Percentiles rank a stretch among this genome's conserved stretches.
Evolutionary conservation across 345 rosid species (phyloP).

Genomic region (Zanthoxylum bungeanum): DNA sequence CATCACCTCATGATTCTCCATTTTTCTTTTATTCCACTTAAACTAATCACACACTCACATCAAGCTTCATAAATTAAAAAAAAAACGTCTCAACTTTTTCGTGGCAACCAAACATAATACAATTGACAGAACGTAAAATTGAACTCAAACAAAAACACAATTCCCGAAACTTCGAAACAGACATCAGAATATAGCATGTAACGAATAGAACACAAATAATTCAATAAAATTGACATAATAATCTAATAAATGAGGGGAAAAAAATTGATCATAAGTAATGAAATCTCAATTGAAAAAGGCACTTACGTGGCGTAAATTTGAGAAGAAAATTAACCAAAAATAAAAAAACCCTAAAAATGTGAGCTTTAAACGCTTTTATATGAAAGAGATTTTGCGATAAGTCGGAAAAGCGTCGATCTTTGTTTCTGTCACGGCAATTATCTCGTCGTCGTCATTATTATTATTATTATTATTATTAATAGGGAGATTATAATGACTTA

Average conservation of each 20-base stretch:
- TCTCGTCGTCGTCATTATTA: no score
- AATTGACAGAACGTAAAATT: neutral
- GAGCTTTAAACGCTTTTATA: no score
- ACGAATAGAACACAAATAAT: neutral
- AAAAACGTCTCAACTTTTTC: neutral
- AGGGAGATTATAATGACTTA: no score
- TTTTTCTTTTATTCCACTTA: no score
- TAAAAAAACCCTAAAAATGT: constrained; percentile 41
- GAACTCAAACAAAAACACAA: no score
- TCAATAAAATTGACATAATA: neutral
- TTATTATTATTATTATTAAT: no score
- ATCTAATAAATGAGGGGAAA: no score
- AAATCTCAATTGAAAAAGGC: constrained; percentile 14
- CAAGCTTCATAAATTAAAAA: no score
- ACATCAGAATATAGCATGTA: constrained; percentile 16
- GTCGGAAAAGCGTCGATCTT: no score
- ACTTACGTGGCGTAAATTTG: constrained; percentile 28
- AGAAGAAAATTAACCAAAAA: neutral
- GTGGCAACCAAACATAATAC: constrained; percentile 1
- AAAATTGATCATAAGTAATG: constrained; percentile 4
- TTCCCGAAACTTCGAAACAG: constrained; percentile 1
- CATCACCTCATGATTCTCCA: neutral
- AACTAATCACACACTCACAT: no score
- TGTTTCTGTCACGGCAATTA: no score
- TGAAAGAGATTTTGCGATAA: no score